A percentile compares a stretch with the other conserved stretches of the same genome.
Conservation (phyloP, 2,329 filamentous ascomycete species). For the Mycosphaerella arachidis region DNA sequence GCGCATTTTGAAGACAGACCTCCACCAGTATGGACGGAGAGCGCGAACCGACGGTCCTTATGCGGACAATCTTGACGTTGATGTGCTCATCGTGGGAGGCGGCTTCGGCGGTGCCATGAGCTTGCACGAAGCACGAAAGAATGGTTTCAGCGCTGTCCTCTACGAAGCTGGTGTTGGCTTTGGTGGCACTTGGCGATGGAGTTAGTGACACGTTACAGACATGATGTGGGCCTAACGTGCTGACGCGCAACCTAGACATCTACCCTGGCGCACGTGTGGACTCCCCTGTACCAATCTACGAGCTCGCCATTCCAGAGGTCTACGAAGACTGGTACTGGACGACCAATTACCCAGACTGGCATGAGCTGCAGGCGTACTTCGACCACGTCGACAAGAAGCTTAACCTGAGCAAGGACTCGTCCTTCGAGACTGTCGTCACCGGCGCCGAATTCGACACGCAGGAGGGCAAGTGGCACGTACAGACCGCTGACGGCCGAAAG, state of each 20-base stretch:
- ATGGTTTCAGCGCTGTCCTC: constrained; percentile 26
- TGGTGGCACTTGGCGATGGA: constrained; percentile 35
- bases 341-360: constrained; percentile 30
- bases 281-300: constrained; percentile 31
- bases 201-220: background rate
- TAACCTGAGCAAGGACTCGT: constrained; percentile 53
- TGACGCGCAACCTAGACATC: constrained; percentile 9
- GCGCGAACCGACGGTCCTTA: constrained; percentile 22
- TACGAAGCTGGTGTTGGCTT: constrained; percentile 32
- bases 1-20: constrained; percentile 25
- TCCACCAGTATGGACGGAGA: constrained; percentile 22
- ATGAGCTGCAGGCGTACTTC: constrained; percentile 55
- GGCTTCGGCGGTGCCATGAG: constrained; percentile 42
- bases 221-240: background rate
- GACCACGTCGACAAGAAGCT: constrained; percentile 55
- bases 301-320: constrained; percentile 40
- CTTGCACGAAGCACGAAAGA: constrained; percentile 39
- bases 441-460: constrained; percentile 49
- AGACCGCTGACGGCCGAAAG: constrained; percentile 49
- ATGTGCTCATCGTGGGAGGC: constrained; percentile 37
- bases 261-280: constrained; percentile 44
- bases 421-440: constrained; percentile 54
- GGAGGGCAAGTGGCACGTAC: constrained; percentile 48
- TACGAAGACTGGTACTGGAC: constrained; percentile 55
- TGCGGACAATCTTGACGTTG: constrained; percentile 28